Evolutionary conservation across 192 early-diverging fungal species (phyloP), one percentile per base, ranked within the genome.

Genomic region (Allomyces macrogynus): DNA sequence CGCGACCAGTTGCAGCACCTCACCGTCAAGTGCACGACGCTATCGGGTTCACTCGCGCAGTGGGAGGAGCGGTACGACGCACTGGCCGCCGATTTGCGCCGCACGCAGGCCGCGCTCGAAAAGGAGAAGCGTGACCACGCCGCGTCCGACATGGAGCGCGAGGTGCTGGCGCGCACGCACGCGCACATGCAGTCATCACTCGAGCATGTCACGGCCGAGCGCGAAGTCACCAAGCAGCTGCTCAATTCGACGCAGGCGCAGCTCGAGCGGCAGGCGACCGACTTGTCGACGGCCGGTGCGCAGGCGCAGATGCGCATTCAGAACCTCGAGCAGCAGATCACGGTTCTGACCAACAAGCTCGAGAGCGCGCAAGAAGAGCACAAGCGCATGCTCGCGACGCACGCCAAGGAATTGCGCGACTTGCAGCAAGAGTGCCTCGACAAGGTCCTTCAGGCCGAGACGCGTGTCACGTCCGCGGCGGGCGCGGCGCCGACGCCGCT

Each of bases 321-420:
- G 49, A 14, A 10, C 16, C 49, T 57, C 12, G 16, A n/a, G 16
- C 16, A n/a, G 16, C 16, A 57, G 20, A 57, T 57, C 49, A 57
- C 49, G 9, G 20, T n/a, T 5, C 40, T 49, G 3, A 63, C 66
- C 5, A 61, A 65, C 18, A 68, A 68, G 11, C 8, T 26, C 10
- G 40, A 44, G 7, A 60, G 65, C 3, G 49, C 66, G 62, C 61
- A 70, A n/a, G 62, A 74, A 62, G 72, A 76, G 64, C 73, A 77
- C 62, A 74, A 71, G 67, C 69, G 68, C 61, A 69, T 77, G 71
- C 73, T 77, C 8, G 73, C 71, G 49, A 62, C 63, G 16, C 74
- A 74, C 49, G 72, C 69, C 23, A 73, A 77, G 63, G 49, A 57
- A 57, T 20, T 57, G 49, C 49, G 49, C 16, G 49, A 57, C 3